These are phyloP conservation scores for Bipolaris oryzae DNA, from an alignment of 2,329 filamentous ascomycete species.

Conservation along the genomic window DNA sequence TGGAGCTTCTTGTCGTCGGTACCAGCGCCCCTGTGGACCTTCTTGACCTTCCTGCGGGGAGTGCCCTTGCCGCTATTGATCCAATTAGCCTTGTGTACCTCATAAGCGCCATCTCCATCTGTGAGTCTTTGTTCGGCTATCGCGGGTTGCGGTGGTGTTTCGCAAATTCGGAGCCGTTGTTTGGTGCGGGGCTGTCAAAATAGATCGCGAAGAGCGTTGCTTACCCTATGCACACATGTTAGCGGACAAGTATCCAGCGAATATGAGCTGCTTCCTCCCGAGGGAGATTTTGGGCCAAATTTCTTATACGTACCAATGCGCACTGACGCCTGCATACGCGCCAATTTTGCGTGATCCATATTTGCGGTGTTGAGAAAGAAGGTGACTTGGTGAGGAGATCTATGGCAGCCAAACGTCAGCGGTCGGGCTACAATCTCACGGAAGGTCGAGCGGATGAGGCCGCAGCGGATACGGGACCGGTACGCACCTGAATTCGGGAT, in stretches of 20 bases:
- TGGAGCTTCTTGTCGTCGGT: slow-evolving; percentile 99
- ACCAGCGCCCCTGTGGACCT: slow-evolving; percentile 88
- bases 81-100: slow-evolving; percentile 32
- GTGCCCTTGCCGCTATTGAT: slow-evolving; percentile 87
- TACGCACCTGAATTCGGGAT: slow-evolving; percentile 37
- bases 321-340: slow-evolving; percentile 53
- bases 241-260: slow-evolving; percentile 25
- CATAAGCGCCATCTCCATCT: background rate
- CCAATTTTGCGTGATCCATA: slow-evolving; percentile 55
- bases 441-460: background rate
- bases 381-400: slow-evolving; percentile 28
- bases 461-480: slow-evolving; percentile 16
- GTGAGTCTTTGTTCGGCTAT: background rate
- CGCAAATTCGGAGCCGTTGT: slow-evolving; percentile 11
- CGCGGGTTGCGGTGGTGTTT: slow-evolving; percentile 7
- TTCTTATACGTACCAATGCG: slow-evolving; percentile 49
- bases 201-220: slow-evolving; percentile 27
- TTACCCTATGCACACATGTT: slow-evolving; percentile 40
- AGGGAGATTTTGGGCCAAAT: background rate
- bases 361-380: slow-evolving; percentile 44
- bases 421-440: slow-evolving; percentile 6
- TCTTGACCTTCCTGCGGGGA: slow-evolving; percentile 97
- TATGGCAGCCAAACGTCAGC: slow-evolving; percentile 27
- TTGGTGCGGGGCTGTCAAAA: slow-evolving; percentile 29
- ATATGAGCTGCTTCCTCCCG: slow-evolving; percentile 7